Evolutionary conservation across 306 rosid genomes (phyloP), one percentile per base, ranked within the genome.

Genomic region (Dalbergia oliveri): DNA sequence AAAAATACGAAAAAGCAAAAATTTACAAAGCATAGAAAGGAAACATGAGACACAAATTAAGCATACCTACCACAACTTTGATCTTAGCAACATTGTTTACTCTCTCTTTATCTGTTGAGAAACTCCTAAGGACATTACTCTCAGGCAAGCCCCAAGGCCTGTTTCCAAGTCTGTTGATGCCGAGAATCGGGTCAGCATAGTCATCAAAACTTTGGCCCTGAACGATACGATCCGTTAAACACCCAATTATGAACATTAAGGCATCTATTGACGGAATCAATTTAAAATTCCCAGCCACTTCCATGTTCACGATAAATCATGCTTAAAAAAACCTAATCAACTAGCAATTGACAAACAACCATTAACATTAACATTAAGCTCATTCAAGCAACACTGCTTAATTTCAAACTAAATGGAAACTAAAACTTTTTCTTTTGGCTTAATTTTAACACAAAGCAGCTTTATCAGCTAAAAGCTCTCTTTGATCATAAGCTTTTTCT

Each of bases 21-120:
- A 15, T n/a, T 35, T 21, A 11, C 1, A 11, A 19, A 21, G 50
- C 71, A 67, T 54, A 31, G 70, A 69, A 79, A 44, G 4, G 63
- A 23, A 35, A 64, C 4, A 44, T 6, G 11, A 0, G 39, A 80
- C 64, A 26, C 73, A 37, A 71, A 1, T 26, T 26, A 26, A 66
- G 62, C 96, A 82, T 89, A 93, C 97, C 94, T 89, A 93, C 97
- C 94, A 86, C 94, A 49, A 93, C 97, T 93, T 91, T 89, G 85
- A 91, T 93, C 86, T 91, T 93, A 66, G 96, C 96, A 59, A 89
- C 94, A 84, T 74, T 89, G 73, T 86, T 91, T 72, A 94, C 87
- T 88, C 87, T 89, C 72, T 93, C 96, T 85, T 91, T 93, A 76
- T 93, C 97, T 9, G 78, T 21, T 26, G 94, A 79, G 56, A 88